Base-by-base conservation (phyloP, 805 yeast species). In the Teunomyces lycoperdinae region DNA sequence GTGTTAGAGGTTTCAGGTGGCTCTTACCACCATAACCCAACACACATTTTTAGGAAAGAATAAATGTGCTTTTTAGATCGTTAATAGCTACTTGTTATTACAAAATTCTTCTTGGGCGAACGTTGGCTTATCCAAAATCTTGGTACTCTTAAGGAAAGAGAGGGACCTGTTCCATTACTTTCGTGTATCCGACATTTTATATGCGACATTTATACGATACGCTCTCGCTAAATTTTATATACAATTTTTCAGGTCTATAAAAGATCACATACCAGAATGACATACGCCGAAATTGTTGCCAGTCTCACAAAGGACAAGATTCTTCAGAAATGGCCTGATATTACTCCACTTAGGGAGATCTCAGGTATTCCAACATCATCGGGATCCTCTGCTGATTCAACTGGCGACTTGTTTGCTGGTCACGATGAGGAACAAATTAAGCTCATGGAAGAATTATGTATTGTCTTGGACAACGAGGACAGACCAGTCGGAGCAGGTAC, bases 361-460 rank as follows among this genome's bases (percentile, higher is more conserved):
- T 76, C 85, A 7, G 89, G 89, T 34, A 75, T 83, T 24, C 73
- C 80, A 3, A 66, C 75, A 5, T 64, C 78, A 3, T n/a, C 43
- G 3, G 41, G 34, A 13, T 55, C 70, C 56, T 14, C 61, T 55
- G 35, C 64, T 58, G 50, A 53, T 54, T 46, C 58, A n/a, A 54
- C 53, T 9, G 72, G 71, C 13, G 74, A 66, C 8, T 70, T 88
- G n/a, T 87, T 91, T 54, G 75, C 73, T 4, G 97, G 97, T 5
- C 94, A 91, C 56, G 96, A 94, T 66, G 86, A 84, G 62, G 98
- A 92, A 66, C 99, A 94, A 69, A 89, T 94, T 66, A 81, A 83
- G 61, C 76, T 94, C 51, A 94, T 94, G 99, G 96, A 91, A 57
- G 99, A 94, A 68, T 83, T 91, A 53, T 94, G 99, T 69, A 90